A percentile compares a stretch with the other conserved stretches of the same genome.
These are phyloP conservation scores for Pleurotus salmoneostramineus DNA, from an alignment of 768 basidiomycete genomes.

Conservation along the genomic window DNA sequence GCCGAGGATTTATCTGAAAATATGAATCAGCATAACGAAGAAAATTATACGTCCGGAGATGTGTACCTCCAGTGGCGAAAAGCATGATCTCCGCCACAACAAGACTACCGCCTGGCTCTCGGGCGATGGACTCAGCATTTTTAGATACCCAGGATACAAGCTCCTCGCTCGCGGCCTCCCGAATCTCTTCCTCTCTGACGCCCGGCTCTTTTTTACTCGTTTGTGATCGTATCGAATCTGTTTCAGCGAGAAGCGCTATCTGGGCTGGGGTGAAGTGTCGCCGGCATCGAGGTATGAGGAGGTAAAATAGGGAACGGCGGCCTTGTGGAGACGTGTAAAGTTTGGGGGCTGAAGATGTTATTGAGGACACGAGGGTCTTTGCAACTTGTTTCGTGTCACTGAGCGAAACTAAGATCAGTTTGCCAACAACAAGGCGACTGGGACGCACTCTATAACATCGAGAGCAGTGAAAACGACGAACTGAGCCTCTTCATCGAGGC, in stretches of 20 bases:
- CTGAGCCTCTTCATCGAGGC: slow-evolving; percentile 86
- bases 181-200: slow-evolving; percentile 65
- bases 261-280: slow-evolving; percentile 87
- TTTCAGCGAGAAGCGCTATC: slow-evolving; percentile 67
- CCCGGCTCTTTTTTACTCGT: slow-evolving; percentile 83
- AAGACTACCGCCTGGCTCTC: slow-evolving; percentile 79
- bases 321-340: slow-evolving; percentile 68
- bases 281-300: slow-evolving; percentile 76
- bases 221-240: slow-evolving; percentile 57
- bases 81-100: slow-evolving; percentile 82
- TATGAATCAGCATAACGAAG: background rate
- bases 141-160: slow-evolving; percentile 69
- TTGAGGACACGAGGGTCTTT: slow-evolving; percentile 74
- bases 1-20: slow-evolving; percentile 66
- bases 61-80: slow-evolving; percentile 76
- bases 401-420: background rate
- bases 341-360: slow-evolving; percentile 53
- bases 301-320: slow-evolving; percentile 78
- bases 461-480: slow-evolving; percentile 86
- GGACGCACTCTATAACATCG: slow-evolving; percentile 80
- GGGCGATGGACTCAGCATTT: slow-evolving; percentile 55
- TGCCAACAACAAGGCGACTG: background rate
- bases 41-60: background rate
- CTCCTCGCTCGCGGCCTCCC: slow-evolving; percentile 67
- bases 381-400: slow-evolving; percentile 90